These are phyloP conservation scores for Endotrypanum monterogeii DNA, from an alignment of 208 protist genomes.

Conservation along the genomic window DNA sequence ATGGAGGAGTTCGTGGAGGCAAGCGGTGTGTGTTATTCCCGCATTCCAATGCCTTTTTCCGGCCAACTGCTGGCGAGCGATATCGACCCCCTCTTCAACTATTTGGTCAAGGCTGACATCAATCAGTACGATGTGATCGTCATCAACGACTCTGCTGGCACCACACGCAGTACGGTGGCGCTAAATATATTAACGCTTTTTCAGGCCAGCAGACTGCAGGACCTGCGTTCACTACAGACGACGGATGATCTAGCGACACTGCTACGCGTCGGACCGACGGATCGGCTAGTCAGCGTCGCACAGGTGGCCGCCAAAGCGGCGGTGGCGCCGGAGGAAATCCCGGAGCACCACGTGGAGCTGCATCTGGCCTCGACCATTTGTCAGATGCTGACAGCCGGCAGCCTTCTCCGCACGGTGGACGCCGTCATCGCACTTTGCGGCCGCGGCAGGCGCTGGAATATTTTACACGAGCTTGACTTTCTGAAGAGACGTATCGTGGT, in stretches of 20 bases:
- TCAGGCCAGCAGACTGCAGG: conserved; percentile 42
- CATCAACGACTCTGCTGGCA: conserved; percentile 82
- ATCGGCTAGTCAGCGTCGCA: conserved; percentile 40
- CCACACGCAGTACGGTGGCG: conserved; percentile 71
- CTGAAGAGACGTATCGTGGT: conserved; percentile 59
- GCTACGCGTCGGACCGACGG: conserved; percentile 41
- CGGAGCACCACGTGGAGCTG: conserved; percentile 63
- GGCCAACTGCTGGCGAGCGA: conserved; percentile 79
- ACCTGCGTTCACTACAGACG: conserved; percentile 52
- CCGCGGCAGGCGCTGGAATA: conserved; percentile 68
- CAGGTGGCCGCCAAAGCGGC: conserved; percentile 37
- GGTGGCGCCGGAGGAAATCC: conserved; percentile 43
- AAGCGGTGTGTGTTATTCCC: conserved; percentile 66
- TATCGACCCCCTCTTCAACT: conserved; percentile 81
- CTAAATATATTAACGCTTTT: conserved; percentile 84
- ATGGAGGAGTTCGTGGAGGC: conserved; percentile 74
- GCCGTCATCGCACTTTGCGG: conserved; percentile 73
- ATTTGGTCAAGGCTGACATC: conserved; percentile 44
- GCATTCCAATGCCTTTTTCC: conserved; percentile 82
- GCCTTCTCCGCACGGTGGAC: conserved; percentile 68
- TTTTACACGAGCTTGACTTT: conserved; percentile 73
- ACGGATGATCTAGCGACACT: conserved; percentile 42
- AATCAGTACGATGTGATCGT: conserved; percentile 60
- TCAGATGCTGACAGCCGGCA: conserved; percentile 87
- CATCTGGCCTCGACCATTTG: conserved; percentile 82